phyloP scores from a whole-genome alignment of 148 eudicot genomes.

The Rhododendron williamsianum region DNA sequence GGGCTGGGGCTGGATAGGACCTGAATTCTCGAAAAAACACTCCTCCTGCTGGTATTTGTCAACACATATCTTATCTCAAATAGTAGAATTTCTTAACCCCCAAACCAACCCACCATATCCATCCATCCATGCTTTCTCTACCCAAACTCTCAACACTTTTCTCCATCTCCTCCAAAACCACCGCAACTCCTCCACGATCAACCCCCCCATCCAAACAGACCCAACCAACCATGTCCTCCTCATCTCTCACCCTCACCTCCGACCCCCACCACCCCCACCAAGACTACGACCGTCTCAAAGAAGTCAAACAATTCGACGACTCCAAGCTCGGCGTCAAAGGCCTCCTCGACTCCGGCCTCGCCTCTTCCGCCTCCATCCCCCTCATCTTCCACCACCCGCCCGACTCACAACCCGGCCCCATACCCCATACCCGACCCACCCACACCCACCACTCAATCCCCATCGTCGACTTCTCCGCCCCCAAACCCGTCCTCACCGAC shows the following conservation, averaged over 20 bases:
- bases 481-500: slow-evolving; percentile 27
- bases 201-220: not conserved
- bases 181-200: not conserved
- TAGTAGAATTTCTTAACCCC: too few relatives aligned
- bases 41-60: too few relatives aligned
- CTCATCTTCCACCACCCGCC: slow-evolving; percentile 54
- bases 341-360: slow-evolving; percentile 57
- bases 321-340: slow-evolving; percentile 76
- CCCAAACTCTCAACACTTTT: not conserved
- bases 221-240: not conserved
- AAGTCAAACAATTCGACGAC: slow-evolving; percentile 52
- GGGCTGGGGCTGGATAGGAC: too few relatives aligned
- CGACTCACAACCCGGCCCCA: slow-evolving; percentile 19
- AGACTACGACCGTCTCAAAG: slow-evolving; percentile 31
- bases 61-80: too few relatives aligned
- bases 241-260: not conserved
- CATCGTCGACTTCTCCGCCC: slow-evolving; percentile 41
- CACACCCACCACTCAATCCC: slow-evolving; percentile 24
- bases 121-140: not conserved
- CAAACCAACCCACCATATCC: not conserved
- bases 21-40: too few relatives aligned
- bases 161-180: not conserved
- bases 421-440: not conserved
- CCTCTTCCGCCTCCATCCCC: slow-evolving; percentile 37
- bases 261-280: not conserved